Conservation (phyloP, 768 basidiomycete species). For the Clavulina sp. region DNA sequence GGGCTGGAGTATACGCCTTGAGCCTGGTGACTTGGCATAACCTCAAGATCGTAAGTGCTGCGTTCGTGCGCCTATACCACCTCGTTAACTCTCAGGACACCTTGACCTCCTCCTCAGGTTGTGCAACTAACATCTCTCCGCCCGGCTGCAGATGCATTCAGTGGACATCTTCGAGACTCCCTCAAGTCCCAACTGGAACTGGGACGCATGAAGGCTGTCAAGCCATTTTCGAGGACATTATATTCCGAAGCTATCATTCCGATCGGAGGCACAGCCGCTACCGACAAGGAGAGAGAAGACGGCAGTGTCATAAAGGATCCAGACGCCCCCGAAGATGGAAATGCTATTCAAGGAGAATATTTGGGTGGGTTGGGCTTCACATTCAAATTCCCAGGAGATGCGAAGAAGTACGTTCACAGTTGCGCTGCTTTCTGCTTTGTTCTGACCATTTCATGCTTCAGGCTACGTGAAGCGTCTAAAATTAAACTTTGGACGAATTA, state of each 20-base stretch:
- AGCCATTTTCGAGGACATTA: slow-evolving; percentile 77
- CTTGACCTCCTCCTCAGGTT: slow-evolving; percentile 17
- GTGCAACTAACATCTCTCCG: slow-evolving; percentile 86
- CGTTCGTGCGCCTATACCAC: not conserved
- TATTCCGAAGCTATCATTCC: slow-evolving; percentile 82
- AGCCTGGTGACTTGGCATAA: slow-evolving; percentile 90
- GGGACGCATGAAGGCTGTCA: slow-evolving; percentile 86
- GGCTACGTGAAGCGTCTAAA: slow-evolving; percentile 81
- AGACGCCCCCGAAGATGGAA: not conserved
- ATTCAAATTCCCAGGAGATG: slow-evolving; percentile 84
- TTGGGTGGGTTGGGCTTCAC: slow-evolving; percentile 64
- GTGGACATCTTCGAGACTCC: slow-evolving; percentile 69
- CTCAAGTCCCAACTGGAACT: slow-evolving; percentile 79
- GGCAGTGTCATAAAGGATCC: slow-evolving; percentile 32
- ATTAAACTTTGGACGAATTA: slow-evolving; percentile 92
- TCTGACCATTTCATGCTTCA: slow-evolving; percentile 15
- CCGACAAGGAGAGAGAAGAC: slow-evolving; percentile 51
- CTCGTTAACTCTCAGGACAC: not conserved
- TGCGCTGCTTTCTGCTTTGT: not conserved
- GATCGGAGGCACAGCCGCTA: slow-evolving; percentile 28
- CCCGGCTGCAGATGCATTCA: slow-evolving; percentile 88
- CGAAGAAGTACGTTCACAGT: slow-evolving; percentile 51
- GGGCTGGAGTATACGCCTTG: slow-evolving; percentile 91
- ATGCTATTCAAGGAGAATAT: slow-evolving; percentile 30
- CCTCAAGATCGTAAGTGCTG: slow-evolving; percentile 61